Evolutionary conservation across 106 monocot species (phyloP), one percentile per base, ranked within the genome.

Genomic region (Platanthera guangdongensis): DNA sequence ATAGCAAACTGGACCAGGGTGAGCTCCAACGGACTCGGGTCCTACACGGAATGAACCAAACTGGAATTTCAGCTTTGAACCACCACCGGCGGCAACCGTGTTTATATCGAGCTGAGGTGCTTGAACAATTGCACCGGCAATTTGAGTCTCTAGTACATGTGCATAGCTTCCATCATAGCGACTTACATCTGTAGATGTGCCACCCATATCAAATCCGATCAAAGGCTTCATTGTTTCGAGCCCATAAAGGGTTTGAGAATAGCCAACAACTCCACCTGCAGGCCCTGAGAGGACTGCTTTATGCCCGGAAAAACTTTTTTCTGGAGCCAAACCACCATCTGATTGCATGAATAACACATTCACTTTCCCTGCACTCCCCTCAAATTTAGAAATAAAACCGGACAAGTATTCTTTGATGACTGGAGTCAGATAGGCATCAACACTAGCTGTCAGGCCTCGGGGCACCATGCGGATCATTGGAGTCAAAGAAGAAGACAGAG

Each of bases 181-280:
- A 78, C 96, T 97, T 15, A 97, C 93, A 82, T 97, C 96, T 32
- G 96, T 97, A 10, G 96, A 97, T 10, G 96, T 97, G 30, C 96
- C 96, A 68, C 96, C 96, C 96, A 97, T 97, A 78, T 97, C 96
- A 80, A 97, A 97, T 22, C 96, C 96, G 55, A 97, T 97, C 18
- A 97, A 68, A 10, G 96, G 87, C 75, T 93, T 93, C 1, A 77
- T 78, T 53, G 96, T 93, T 82, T 97, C 96, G 68, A 93, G 84
- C 45, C 79, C 84, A 69, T 87, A 93, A 16, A 93, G 82, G 6
- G 96, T 97, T 68, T 93, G 93, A 0, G 96, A 93, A 77, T 97
- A 97, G 18, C 96, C 96, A 48, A 97, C 96, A 71, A 97, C 96
- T 3, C 93, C 96, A 62, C 96, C 96, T 0, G 96, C 96, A 22